These are phyloP conservation scores for Ganoderma multipileum DNA, from an alignment of 1,284 basidiomycete genomes.

Conservation along the genomic window DNA sequence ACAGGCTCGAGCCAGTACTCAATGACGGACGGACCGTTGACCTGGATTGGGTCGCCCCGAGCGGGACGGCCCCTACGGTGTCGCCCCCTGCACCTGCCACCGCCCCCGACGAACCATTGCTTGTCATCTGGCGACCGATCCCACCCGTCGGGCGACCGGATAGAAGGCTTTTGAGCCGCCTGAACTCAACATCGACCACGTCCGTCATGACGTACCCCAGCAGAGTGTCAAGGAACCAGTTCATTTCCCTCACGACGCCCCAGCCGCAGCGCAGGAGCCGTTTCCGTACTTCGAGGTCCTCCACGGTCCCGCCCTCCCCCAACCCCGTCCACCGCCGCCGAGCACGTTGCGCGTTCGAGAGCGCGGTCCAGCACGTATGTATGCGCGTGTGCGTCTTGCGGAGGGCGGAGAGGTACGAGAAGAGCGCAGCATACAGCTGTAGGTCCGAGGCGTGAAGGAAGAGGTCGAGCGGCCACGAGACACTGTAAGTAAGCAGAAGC, in stretches of 20 bases:
- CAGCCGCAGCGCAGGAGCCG: conserved; percentile 79
- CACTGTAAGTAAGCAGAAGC: conserved; percentile 69
- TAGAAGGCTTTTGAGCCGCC: conserved; percentile 67
- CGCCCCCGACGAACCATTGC: conserved; percentile 18
- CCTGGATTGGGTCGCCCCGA: conserved; percentile 24
- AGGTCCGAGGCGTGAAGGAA: conserved; percentile 84
- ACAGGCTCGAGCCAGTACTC: conserved; percentile 32
- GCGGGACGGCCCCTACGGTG: conserved; percentile 2
- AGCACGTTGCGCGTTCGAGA: conserved; percentile 84
- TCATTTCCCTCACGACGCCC: conserved; percentile 87
- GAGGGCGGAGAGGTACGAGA: conserved; percentile 84
- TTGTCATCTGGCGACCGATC: conserved; percentile 33
- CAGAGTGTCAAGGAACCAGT: conserved; percentile 88
- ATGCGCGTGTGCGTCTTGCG: conserved; percentile 84
- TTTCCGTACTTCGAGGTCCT: conserved; percentile 69
- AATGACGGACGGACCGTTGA: conserved; percentile 32
- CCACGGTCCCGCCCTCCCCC: conserved; percentile 82
- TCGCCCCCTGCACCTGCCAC: conserved; percentile 5
- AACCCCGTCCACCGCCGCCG: conserved; percentile 86
- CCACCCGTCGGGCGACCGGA: conserved; percentile 24
- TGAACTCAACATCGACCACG: conserved; percentile 87
- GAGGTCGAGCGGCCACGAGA: conserved; percentile 89
- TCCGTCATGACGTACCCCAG: conserved; percentile 89
- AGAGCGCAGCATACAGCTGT: conserved; percentile 76
- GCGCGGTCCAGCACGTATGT: conserved; percentile 81